Percentiles rank a stretch among this genome's conserved stretches.
These are phyloP conservation scores for Pseudozyma thailandica DNA, from an alignment of 1,284 basidiomycete genomes.

Conservation along the genomic window DNA sequence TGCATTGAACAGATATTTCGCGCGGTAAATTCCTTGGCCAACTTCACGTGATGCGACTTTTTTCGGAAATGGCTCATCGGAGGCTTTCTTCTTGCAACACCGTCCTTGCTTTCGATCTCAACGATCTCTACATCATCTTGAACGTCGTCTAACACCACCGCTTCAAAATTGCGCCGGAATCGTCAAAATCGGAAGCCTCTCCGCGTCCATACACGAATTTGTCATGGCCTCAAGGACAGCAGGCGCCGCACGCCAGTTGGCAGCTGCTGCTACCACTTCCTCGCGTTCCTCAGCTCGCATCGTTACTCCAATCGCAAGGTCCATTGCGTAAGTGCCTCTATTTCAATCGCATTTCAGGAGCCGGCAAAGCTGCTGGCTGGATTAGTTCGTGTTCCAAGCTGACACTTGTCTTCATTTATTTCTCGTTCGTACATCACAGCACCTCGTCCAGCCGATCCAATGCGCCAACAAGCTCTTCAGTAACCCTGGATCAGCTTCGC, in stretches of 20 bases:
- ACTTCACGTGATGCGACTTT: slow-evolving; percentile 37
- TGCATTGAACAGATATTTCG: slow-evolving; percentile 2
- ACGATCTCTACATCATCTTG: neutral
- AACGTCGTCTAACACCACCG: neutral
- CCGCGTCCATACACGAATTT: neutral
- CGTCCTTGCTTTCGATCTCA: slow-evolving; percentile 1
- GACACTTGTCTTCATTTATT: no score
- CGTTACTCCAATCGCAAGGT: slow-evolving; percentile 12
- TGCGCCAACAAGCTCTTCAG: slow-evolving; percentile 29
- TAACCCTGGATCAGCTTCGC: slow-evolving; percentile 34
- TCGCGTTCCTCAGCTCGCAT: slow-evolving; percentile 12
- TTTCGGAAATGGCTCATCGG: slow-evolving; percentile 10
- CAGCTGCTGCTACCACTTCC: slow-evolving; percentile 14
- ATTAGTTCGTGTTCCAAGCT: no score
- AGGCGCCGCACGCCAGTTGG: slow-evolving; percentile 13
- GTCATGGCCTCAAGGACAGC: slow-evolving; percentile 26
- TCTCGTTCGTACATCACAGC: slow-evolving; percentile 1
- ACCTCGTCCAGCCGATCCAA: slow-evolving; percentile 26
- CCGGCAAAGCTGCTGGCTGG: no score
- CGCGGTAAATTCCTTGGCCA: slow-evolving; percentile 11
- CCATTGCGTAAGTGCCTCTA: slow-evolving; percentile 20
- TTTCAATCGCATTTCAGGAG: neutral
- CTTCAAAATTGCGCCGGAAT: neutral
- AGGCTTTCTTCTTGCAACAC: slow-evolving; percentile 21
- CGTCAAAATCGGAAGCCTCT: neutral